Evolutionary conservation across 2,329 filamentous ascomycete genomes (phyloP).

Genomic region (Penicillium oxalicum): DNA sequence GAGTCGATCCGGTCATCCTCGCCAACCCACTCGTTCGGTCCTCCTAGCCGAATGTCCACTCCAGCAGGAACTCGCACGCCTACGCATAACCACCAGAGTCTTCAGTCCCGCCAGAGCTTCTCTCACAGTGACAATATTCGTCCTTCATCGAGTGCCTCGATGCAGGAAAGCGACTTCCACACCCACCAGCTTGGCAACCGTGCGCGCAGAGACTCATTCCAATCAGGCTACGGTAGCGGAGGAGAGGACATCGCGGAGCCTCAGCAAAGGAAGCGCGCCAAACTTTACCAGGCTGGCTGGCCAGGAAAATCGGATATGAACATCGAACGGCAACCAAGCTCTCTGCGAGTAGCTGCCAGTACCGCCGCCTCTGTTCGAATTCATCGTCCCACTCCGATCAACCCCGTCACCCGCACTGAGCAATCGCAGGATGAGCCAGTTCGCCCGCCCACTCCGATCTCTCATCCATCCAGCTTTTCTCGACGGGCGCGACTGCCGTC

Average conservation of each 20-base stretch:
- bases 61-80: slow-evolving; percentile 25
- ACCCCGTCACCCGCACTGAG: slow-evolving; percentile 31
- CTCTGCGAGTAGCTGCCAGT: slow-evolving; percentile 81
- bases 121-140: slow-evolving; percentile 46
- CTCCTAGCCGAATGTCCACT: slow-evolving; percentile 35
- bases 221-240: slow-evolving; percentile 63
- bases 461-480: slow-evolving; percentile 24
- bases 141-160: slow-evolving; percentile 57
- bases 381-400: slow-evolving; percentile 63
- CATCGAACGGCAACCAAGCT: slow-evolving; percentile 68
- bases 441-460: slow-evolving; percentile 44
- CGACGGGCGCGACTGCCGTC: slow-evolving; percentile 33
- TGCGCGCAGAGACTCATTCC: slow-evolving; percentile 33
- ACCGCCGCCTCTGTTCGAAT: slow-evolving; percentile 81
- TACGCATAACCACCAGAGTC: slow-evolving; percentile 24
- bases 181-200: slow-evolving; percentile 16
- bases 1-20: slow-evolving; percentile 34
- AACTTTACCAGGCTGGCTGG: slow-evolving; percentile 66
- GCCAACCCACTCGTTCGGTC: slow-evolving; percentile 32
- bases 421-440: slow-evolving; percentile 40
- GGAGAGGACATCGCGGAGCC: slow-evolving; percentile 60
- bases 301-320: slow-evolving; percentile 61
- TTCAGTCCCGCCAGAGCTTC: slow-evolving; percentile 19
- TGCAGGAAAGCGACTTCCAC: slow-evolving; percentile 34
- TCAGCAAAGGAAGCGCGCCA: slow-evolving; percentile 69